Percentiles rank a stretch among this genome's conserved stretches.
Evolutionary conservation across 306 rosid species (phyloP).

Genomic region (Begonia loranthoides): DNA sequence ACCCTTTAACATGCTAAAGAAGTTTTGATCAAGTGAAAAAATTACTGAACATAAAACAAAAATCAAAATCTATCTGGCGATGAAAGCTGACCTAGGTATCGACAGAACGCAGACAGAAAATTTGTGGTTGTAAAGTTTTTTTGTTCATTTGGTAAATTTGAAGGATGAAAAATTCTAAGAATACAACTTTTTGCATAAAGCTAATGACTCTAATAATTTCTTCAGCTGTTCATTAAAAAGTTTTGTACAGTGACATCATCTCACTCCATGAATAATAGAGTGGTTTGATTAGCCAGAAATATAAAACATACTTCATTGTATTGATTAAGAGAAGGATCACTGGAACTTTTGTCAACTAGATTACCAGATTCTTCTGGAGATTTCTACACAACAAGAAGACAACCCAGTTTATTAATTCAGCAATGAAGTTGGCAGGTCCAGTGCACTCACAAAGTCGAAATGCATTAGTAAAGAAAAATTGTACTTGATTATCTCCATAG

Average conservation of each 20-base stretch:
- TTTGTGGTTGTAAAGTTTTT: too few species aligned
- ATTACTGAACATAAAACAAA: too few species aligned
- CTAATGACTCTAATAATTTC: too few species aligned
- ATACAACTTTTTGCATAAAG: too few species aligned
- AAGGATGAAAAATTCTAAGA: too few species aligned
- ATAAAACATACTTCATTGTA: constrained; percentile 42
- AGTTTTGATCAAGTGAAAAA: not conserved
- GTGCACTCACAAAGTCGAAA: constrained; percentile 10
- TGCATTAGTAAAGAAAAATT: constrained; percentile 12
- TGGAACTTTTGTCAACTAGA: constrained; percentile 35
- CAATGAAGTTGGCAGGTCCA: constrained; percentile 9
- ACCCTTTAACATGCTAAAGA: too few species aligned
- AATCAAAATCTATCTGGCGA: too few species aligned
- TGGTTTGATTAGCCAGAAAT: constrained; percentile 1
- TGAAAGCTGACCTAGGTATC: too few species aligned
- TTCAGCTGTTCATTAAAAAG: too few species aligned
- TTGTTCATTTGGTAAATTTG: too few species aligned
- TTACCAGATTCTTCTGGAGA: constrained; percentile 39
- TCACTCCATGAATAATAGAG: not conserved
- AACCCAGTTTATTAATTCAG: constrained; percentile 11
- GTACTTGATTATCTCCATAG: constrained; percentile 53
- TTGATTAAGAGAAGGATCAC: constrained; percentile 30
- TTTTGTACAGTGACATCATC: not conserved
- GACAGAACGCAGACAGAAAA: too few species aligned
- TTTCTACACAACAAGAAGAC: constrained; percentile 29